Evolutionary conservation across 179 eudicot genomes (phyloP), one percentile per base, ranked within the genome.

Genomic region (Silene vulgaris): DNA sequence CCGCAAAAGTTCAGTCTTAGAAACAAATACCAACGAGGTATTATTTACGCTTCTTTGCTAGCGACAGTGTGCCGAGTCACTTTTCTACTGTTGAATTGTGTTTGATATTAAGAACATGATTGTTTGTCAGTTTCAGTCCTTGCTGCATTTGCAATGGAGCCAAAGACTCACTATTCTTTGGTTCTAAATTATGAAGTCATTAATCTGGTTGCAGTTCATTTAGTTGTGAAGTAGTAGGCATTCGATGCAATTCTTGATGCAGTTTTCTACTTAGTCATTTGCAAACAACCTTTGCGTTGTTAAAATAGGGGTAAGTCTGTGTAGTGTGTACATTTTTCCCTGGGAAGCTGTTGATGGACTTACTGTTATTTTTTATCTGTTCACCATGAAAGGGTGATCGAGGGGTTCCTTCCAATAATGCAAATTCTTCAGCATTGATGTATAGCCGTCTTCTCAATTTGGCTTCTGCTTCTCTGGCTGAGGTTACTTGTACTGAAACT

Each of bases 401-500:
- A 63, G 73, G 73, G 76, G 74, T 20, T 76, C 11, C 74, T 74
- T 64, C 67, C 26, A 82, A 57, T 43, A 76, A 81, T 43, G 84
- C 43, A 35, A 80, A 83, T 72, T 64, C 75, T 63, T 82, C 88
- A 2, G 79, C 83, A 56, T 76, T 82, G 83, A 87, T 92, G 99
- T 90, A 95, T 80, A 85, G 77, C 8, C 88, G 91, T 59, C 95
- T 94, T 21, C 68, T 87, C 21, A 82, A 85, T 54, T 79, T 90
- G 84, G 97, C 97, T 71, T 80, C 89, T 17, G 75, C 79, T 65
- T 80, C 89, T 81, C 89, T 88, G 73, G 82, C 82, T 62, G 87
- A 95, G 97, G 97, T 92, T 52, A 20, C 28, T 45, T 72, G 67
- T 59, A 21, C 56, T 45, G 40, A 45, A 81, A 16, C 62, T 77